Evolutionary conservation across 139 green algal genomes (phyloP), one percentile per base, ranked within the genome.

Genomic region (Trebouxia sp.): DNA sequence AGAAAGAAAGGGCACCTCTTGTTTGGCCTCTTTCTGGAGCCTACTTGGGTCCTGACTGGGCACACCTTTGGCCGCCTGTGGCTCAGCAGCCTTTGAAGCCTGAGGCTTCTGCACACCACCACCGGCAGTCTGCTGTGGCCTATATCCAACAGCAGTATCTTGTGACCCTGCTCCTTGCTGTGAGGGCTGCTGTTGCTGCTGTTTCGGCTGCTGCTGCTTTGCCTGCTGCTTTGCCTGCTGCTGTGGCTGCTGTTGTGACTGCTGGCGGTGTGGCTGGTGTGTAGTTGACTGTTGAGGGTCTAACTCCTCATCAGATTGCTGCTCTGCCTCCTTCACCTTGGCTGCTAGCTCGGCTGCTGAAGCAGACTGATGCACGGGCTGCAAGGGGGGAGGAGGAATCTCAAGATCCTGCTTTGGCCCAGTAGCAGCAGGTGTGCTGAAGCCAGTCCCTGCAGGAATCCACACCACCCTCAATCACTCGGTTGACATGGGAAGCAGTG

Each of bases 291-390:
- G n/a, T n/a, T n/a, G n/a, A n/a, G n/a, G n/a, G n/a, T 70, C 58
- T 70, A n/a, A n/a, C 17, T 17, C 48, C 48, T 58, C 15, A 58
- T 17, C 14, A 17, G 17, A 58, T 35, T 51, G 67, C 41, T 47
- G 28, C 26, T 53, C 67, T 35, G 67, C 41, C 55, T 77, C 26
- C 39, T 39, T 51, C 17, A 14, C 26, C 35, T 53, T 39, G 67
- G 67, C 38, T 37, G 67, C 67, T 24, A 56, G 39, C 67, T 53
- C 67, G 22, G 67, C 67, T 26, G 67, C 67, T 55, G 67, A 77
- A 26, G 67, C 67, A 26, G 67, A 56, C 22, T 77, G 67, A 35
- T 51, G 67, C 10, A 53, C 41, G 1, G 67, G 67, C 22, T 56
- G 67, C 67, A 56, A 39, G 22, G 67, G 67, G 42, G 67, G 41